Conservation (phyloP, 2,329 filamentous ascomycete species). For the Aspergillus japonicus region DNA sequence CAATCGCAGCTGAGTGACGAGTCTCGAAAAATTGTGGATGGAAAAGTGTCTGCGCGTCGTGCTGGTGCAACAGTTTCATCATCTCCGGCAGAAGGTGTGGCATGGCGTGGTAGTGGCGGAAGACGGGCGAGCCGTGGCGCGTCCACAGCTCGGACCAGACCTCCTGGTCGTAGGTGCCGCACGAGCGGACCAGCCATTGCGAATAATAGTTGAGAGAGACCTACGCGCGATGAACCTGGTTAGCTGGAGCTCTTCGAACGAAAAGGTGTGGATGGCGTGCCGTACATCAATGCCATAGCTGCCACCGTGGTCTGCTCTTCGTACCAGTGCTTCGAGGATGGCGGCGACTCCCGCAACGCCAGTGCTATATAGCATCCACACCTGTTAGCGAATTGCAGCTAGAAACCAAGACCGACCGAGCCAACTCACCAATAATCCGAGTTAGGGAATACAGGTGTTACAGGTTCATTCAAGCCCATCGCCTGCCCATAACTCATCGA, state of each 20-base stretch:
- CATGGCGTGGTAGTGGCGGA: conserved; percentile 55
- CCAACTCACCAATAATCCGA: conserved; percentile 30
- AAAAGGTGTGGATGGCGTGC: not conserved
- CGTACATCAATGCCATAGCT: conserved; percentile 7
- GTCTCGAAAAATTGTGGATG: conserved; percentile 51
- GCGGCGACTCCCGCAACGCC: too few species aligned
- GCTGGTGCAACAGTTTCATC: conserved; percentile 32
- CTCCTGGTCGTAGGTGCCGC: conserved; percentile 1
- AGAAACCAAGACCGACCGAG: too few species aligned
- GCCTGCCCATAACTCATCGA: conserved; percentile 46
- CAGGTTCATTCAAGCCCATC: not conserved
- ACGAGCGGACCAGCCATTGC: conserved; percentile 11
- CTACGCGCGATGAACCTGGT: not conserved
- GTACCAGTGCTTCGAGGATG: too few species aligned
- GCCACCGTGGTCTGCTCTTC: not conserved
- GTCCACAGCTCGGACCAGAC: conserved; percentile 50
- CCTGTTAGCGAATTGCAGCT: too few species aligned
- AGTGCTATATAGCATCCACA: too few species aligned
- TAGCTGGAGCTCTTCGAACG: not conserved
- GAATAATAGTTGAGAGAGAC: conserved; percentile 12
- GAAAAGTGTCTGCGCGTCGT: conserved; percentile 43
- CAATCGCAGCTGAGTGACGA: conserved; percentile 33
- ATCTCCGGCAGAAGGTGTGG: conserved; percentile 42
- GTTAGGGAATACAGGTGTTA: conserved; percentile 5
- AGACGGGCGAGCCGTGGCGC: conserved; percentile 46